Evolutionary conservation across 2,329 filamentous ascomycete species (phyloP).

Genomic region (Aspergillus sp.): DNA sequence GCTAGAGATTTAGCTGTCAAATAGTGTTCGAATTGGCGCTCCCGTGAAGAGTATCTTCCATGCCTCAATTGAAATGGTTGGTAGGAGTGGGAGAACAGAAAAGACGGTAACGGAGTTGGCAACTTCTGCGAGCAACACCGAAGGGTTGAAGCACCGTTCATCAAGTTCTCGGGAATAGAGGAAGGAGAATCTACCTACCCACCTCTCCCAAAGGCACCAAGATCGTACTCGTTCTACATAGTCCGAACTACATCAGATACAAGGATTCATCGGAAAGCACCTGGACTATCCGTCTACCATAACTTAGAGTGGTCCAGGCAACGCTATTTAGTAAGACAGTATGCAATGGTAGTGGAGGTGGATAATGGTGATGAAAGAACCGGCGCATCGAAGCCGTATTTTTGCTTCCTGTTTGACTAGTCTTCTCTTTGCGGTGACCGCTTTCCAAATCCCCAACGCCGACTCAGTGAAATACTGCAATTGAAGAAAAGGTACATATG

Average conservation of each 20-base stretch:
- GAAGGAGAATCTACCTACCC: too few species aligned
- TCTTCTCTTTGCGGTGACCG: not conserved
- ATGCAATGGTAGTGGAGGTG: not conserved
- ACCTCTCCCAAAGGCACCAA: too few species aligned
- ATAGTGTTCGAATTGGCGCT: not conserved
- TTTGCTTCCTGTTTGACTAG: not conserved
- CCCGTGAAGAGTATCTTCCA: not conserved
- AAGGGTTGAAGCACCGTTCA: too few species aligned
- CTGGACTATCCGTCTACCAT: too few species aligned
- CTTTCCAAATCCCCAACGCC: not conserved
- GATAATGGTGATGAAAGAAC: not conserved
- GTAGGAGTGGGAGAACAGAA: not conserved
- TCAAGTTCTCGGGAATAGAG: too few species aligned
- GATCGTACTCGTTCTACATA: too few species aligned
- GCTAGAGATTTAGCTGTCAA: not conserved
- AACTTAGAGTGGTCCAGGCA: too few species aligned
- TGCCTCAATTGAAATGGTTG: not conserved
- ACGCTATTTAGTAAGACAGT: too few species aligned
- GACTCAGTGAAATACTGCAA: not conserved
- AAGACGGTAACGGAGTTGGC: not conserved
- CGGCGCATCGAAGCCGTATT: not conserved
- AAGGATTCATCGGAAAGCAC: too few species aligned
- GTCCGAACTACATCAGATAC: too few species aligned
- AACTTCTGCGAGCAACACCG: not conserved
- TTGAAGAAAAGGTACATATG: not conserved